Base-by-base conservation (phyloP, 805 yeast species). In the Metschnikowia cerradonensis region DNA sequence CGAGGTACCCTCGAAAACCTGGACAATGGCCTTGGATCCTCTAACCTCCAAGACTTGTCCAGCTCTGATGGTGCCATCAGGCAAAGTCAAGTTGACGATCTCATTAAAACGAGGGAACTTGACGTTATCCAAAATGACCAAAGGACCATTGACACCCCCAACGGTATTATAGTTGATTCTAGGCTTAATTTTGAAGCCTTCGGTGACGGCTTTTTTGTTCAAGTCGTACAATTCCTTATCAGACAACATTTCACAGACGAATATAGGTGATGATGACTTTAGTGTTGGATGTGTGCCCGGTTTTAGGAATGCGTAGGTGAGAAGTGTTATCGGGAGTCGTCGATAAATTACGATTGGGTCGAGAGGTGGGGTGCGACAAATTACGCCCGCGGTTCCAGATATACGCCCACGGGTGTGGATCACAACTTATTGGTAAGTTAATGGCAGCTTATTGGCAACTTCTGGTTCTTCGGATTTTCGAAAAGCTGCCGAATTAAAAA, bases 21-120 rank as follows among this genome's bases (percentile, higher is more conserved):
- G 99, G 48, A 94, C 99, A 70, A 94, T 83, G 49, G 99, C 99
- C 68, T 94, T 86, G 64, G 88, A 83, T 56, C 99, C 99, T 73
- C 95, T 86, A 52, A 95, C 98, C 75, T 94, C 99, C 66, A 94
- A 81, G 22, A 94, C 99, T 73, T 94, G 98, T 65, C 99, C 99
- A 52, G 96, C 96, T 74, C 99, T 88, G 46, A 77, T 75, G 19
- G 94, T 72, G 10, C 99, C 99, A 68, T 95, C 99, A 45, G 99
- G 99, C 54, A 94, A 79, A 10, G 99, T 95, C 65, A 94, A 80
- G 71, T 91, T 88, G 65, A 94, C 99, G 75, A 94, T 94, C 75
- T 94, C 99, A 65, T 92, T 90, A 76, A 81, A 94, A 65, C 96
- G 85, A 22, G 79, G 79, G 56, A 72, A 74, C 61, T 74, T 74